Base-by-base conservation (phyloP, 2,329 filamentous ascomycete species). In the Ampelomyces quisqualis region DNA sequence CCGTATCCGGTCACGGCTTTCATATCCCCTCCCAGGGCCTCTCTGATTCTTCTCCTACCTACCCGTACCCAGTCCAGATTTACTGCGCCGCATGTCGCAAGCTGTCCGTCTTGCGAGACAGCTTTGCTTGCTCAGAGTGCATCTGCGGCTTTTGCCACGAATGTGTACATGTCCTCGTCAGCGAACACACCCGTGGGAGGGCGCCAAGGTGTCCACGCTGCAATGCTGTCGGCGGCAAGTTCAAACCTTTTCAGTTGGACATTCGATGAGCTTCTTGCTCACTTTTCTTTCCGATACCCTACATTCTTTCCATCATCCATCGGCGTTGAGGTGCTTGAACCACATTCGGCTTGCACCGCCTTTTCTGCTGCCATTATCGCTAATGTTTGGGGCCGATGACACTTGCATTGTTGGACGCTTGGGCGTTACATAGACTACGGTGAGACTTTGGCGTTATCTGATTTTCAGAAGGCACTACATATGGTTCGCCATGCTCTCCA, bases 61-160 rank as follows among this genome's bases (percentile, higher is more conserved):
- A 60, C 35, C 55, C 57, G 8, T 67, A 68, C 26, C 59, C 67
- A 21, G 85, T 91, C 3, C 88, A 95, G 64, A 95, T 97, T 28
- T 95, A 95, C 65, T 97, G 91, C 66, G 88, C 90, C 14, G 87
- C 86, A 33, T 97, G 91, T 63, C 83, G 88, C 51, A 81, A 85
- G 24, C 76, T 90, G 13, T 90, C 85, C 36, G 73, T 84, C 8
- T 73, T 97, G 18, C 85, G 83, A 59, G 86, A 91, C 58, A 93
- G 88, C 22, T 96, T 90, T 62, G 91, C 91, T 15, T 97, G 91
- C 67, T 95, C 90, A 1, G 90, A 96, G 68, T 97, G 93, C 67
- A 95, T 97, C 50, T 95, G 89, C 65, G 91, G 90, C 11, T 79
- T 97, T 34, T 97, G 93, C 68, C 82, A 85, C 50, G 82, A 89